phyloP scores from a whole-genome alignment of 164 flowering plant species.

The Cinnamomum chago region DNA sequence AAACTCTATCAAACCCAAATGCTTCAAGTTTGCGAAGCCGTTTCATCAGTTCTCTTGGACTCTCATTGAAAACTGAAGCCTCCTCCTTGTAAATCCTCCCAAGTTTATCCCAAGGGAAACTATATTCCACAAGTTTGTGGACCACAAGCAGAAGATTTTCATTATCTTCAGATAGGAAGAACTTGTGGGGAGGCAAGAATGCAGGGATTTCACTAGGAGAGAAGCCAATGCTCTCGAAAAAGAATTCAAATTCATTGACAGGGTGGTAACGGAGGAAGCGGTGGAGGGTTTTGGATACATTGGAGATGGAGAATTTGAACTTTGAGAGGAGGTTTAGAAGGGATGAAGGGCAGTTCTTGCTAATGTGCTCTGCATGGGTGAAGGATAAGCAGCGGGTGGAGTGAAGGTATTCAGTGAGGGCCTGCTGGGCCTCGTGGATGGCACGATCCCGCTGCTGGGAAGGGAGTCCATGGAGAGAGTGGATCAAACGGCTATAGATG shows the following conservation, averaged over 20 bases:
- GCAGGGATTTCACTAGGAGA: slow-evolving; percentile 21
- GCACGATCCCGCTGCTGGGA: slow-evolving; percentile 24
- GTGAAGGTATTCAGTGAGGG: slow-evolving; percentile 63
- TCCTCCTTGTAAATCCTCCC: slow-evolving; percentile 50
- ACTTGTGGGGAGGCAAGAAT: slow-evolving; percentile 34
- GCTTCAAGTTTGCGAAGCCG: slow-evolving; percentile 29
- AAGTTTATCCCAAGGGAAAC: slow-evolving; percentile 68
- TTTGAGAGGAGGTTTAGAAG: slow-evolving; percentile 34
- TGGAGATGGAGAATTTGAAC: slow-evolving; percentile 25
- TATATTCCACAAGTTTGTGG: slow-evolving; percentile 34
- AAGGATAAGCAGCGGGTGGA: slow-evolving; percentile 48
- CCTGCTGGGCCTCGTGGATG: slow-evolving; percentile 45
- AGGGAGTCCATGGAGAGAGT: slow-evolving; percentile 11
- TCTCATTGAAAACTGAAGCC: slow-evolving; percentile 34
- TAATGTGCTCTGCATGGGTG: slow-evolving; percentile 56
- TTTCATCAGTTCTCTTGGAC: slow-evolving; percentile 18
- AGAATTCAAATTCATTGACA: slow-evolving; percentile 58
- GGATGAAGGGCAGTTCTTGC: slow-evolving; percentile 36
- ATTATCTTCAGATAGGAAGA: slow-evolving; percentile 42
- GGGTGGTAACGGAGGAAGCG: slow-evolving; percentile 66
- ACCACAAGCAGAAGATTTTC: slow-evolving; percentile 29
- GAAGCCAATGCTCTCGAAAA: slow-evolving; percentile 75
- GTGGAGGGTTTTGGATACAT: slow-evolving; percentile 26
- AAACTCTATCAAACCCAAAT: slow-evolving; percentile 39
- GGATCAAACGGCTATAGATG: background rate